Evolutionary conservation across 352 stramenopile genomes (phyloP).

Genomic region (Discostella stelligera): DNA sequence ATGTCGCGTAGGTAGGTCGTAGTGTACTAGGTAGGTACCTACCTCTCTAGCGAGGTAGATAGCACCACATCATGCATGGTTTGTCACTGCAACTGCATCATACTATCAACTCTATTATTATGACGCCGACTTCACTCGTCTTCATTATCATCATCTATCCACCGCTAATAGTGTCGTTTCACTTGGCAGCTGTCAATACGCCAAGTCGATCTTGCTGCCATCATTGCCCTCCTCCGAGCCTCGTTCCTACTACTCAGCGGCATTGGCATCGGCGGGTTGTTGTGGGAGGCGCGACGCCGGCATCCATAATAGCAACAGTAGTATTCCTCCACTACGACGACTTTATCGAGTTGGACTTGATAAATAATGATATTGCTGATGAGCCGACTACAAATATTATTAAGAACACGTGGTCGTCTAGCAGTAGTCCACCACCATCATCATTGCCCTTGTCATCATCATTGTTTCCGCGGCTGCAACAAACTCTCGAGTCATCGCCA

Average conservation of each 20-base stretch:
- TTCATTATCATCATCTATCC: neutral
- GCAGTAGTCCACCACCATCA: neutral
- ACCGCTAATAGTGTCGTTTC: neutral
- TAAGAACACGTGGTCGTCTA: too few relatives aligned
- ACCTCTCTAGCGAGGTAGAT: too few relatives aligned
- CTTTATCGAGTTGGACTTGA: constrained; percentile 9
- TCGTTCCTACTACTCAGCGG: neutral
- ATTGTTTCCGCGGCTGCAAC: constrained; percentile 19
- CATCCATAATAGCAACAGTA: neutral
- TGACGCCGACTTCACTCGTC: neutral
- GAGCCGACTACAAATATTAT: neutral
- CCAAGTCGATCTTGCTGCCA: too few relatives aligned
- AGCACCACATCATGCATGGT: too few relatives aligned
- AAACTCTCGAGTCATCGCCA: constrained; percentile 13
- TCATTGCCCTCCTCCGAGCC: too few relatives aligned
- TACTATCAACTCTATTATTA: neutral
- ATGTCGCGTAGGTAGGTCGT: too few relatives aligned
- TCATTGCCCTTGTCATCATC: neutral
- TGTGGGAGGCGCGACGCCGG: neutral
- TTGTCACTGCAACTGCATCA: neutral
- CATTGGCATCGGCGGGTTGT: neutral
- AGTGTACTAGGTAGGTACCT: too few relatives aligned
- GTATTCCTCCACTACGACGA: constrained; percentile 6
- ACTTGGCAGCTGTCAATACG: neutral
- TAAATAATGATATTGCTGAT: neutral